phyloP scores from a whole-genome alignment of 2,329 filamentous ascomycete genomes.

The Colletotrichum falcatum region DNA sequence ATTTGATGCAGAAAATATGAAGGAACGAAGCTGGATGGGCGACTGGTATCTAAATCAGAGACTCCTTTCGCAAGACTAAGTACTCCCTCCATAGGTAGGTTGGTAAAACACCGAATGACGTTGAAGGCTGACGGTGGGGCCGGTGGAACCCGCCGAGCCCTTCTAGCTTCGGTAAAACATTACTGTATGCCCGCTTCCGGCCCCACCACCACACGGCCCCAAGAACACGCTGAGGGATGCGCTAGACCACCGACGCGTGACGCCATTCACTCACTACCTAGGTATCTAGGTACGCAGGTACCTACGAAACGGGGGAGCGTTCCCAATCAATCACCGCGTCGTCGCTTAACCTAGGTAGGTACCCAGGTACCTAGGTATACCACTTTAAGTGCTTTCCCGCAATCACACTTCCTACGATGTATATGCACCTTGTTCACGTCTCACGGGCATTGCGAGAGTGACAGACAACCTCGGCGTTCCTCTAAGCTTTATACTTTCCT shows the following conservation, averaged over 20 bases:
- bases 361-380: no score
- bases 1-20: no score
- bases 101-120: not conserved
- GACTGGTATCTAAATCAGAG: no score
- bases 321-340: constrained; percentile 8
- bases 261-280: constrained; percentile 11
- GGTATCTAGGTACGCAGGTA: no score
- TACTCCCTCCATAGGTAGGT: not conserved
- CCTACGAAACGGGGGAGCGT: not conserved
- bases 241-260: constrained; percentile 30
- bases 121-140: constrained; percentile 13
- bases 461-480: not conserved
- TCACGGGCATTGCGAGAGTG: not conserved
- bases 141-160: constrained; percentile 1
- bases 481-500: not conserved
- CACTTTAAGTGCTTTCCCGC: constrained; percentile 15
- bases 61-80: not conserved
- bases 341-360: constrained; percentile 14
- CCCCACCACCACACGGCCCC: constrained; percentile 7
- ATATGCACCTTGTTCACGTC: not conserved
- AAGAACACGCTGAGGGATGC: constrained; percentile 24
- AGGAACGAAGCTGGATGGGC: not conserved
- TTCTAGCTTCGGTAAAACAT: not conserved
- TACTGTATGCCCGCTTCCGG: not conserved
- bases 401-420: constrained; percentile 10